phyloP scores from a whole-genome alignment of 306 rosid species.

The Rubus parviflorus region DNA sequence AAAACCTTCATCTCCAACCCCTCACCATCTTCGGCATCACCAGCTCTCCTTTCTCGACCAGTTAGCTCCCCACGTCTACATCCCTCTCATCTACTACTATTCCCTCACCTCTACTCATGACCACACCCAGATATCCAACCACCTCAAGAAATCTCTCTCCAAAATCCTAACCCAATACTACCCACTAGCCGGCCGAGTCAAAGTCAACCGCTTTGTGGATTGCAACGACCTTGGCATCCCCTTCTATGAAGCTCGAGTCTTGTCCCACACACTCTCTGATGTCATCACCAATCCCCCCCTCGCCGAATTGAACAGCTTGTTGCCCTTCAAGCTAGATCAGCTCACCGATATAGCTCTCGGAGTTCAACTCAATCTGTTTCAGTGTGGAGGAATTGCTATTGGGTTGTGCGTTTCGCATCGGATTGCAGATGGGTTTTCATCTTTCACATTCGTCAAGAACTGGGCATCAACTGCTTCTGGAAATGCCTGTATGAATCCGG shows the following conservation, averaged over 20 bases:
- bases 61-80: slow-evolving; percentile 25
- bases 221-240: slow-evolving; percentile 58
- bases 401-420: slow-evolving; percentile 52
- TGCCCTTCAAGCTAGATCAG: slow-evolving; percentile 43
- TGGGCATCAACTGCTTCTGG: slow-evolving; percentile 46
- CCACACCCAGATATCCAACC: slow-evolving; percentile 31
- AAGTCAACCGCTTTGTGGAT: slow-evolving; percentile 17
- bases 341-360: slow-evolving; percentile 39
- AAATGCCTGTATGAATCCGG: slow-evolving; percentile 22
- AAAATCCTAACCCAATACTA: slow-evolving; percentile 33
- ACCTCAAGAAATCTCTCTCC: slow-evolving; percentile 51
- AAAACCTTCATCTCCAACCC: slow-evolving; percentile 32
- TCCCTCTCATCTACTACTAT: slow-evolving; percentile 26
- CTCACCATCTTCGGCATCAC: slow-evolving; percentile 26
- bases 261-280: slow-evolving; percentile 27
- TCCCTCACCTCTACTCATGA: slow-evolving; percentile 32
- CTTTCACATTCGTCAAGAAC: slow-evolving; percentile 30
- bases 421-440: slow-evolving; percentile 45
- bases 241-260: slow-evolving; percentile 38
- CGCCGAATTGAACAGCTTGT: slow-evolving; percentile 37
- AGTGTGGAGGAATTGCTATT: slow-evolving; percentile 53
- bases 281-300: slow-evolving; percentile 33
- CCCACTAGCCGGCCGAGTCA: slow-evolving; percentile 49
- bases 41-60: slow-evolving; percentile 30
- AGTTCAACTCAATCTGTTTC: slow-evolving; percentile 49